Percentiles rank a stretch among this genome's conserved stretches.
phyloP scores from a whole-genome alignment of 1,284 basidiomycete species.

The Ustilago loliicola region DNA sequence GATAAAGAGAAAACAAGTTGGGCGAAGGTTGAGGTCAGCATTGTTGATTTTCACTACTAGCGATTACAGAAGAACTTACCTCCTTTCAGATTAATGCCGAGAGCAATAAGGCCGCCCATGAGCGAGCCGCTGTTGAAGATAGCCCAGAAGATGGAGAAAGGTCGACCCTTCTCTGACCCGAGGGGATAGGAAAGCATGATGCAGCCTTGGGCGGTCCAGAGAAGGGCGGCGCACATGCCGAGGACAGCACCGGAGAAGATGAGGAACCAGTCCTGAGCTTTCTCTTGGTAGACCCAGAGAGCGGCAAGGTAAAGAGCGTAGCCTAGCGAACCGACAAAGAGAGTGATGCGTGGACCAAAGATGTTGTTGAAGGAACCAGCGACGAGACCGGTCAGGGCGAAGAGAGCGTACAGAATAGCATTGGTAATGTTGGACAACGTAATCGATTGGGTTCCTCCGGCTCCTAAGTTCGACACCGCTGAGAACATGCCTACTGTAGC shows the following conservation, averaged over 20 bases:
- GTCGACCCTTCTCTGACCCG: constrained; percentile 78
- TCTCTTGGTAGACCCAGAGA: constrained; percentile 74
- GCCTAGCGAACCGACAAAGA: constrained; percentile 77
- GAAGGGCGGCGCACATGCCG: constrained; percentile 82
- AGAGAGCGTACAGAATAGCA: constrained; percentile 55
- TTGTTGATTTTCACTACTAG: too few relatives aligned
- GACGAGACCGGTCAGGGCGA: constrained; percentile 69
- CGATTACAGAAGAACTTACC: too few relatives aligned
- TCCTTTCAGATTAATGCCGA: constrained; percentile 69
- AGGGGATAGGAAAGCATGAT: constrained; percentile 85
- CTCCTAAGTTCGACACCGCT: constrained; percentile 19
- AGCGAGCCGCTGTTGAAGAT: constrained; percentile 78
- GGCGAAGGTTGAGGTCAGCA: too few relatives aligned
- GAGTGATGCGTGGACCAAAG: constrained; percentile 79
- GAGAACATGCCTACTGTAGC: constrained; percentile 27
- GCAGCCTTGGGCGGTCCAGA: constrained; percentile 78
- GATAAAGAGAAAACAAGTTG: too few relatives aligned
- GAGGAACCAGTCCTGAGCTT: constrained; percentile 70
- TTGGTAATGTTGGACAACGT: constrained; percentile 44
- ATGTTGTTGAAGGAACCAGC: constrained; percentile 78
- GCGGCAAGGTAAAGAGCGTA: constrained; percentile 78
- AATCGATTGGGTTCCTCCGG: constrained; percentile 39
- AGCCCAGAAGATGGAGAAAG: constrained; percentile 80
- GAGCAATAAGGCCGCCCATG: constrained; percentile 78
- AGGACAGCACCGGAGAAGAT: constrained; percentile 83